Evolutionary conservation across 306 rosid species (phyloP), one percentile per base, ranked within the genome.

Genomic region (Neltuma alba): DNA sequence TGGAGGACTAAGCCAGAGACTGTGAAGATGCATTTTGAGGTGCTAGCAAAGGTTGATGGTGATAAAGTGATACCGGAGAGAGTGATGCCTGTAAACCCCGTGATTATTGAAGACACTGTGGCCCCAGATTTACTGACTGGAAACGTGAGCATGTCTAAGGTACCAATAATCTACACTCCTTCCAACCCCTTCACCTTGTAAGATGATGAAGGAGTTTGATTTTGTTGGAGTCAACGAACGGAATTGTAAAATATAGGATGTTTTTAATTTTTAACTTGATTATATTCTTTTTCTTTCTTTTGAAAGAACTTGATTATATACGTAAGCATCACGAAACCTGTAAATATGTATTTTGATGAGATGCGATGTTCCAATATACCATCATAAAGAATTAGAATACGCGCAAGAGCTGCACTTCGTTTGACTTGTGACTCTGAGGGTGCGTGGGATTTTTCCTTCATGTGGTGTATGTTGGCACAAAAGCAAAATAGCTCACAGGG

Each of bases 1-100:
- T 95, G 99, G 99, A 88, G 93, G 82, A 91, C 99, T 12, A 93
- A 87, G 82, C 98, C 97, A 2, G 94, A 93, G 73, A 86, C 72
- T 0, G 82, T 87, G 70, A 93, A 54, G 70, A 75, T 90, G 92
- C 91, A 91, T 72, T 95, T 95, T 55, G 97, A 95, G 89, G 99
- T 95, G 34, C 78, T 95, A 57, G 99, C 93, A n/a, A 95, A 90
- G 85, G 88, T 95, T 28, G 98, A 91, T 31, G 98, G 98, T 0
- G 93, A 93, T 57, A 90, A 83, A 83, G 88, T 95, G 58, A 87
- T 93, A 44, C 89, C 98, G 0, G 99, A 95, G 85, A 89, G 89
- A 80, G 81, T 95, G 13, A 79, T 79, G 72, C 97, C 81, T 0
- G 88, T 95, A 14, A 83, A 70, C 37, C n/a, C 92, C 98, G 86